Evolutionary conservation across 1,139 yeast genomes (phyloP).

Genomic region (Candida sojae): DNA sequence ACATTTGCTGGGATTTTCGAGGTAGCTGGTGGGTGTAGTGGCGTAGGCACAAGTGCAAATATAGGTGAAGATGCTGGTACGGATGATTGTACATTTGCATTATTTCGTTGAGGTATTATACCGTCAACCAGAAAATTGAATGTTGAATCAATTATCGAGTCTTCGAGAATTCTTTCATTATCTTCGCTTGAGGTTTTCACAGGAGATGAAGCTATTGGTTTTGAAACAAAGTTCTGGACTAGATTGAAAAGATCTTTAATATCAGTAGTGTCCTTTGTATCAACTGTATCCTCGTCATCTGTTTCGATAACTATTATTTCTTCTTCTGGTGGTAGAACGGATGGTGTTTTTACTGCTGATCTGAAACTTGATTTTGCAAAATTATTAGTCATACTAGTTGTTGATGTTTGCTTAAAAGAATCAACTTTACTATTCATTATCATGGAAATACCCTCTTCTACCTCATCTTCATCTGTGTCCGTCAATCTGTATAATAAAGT

Average conservation of each 20-base stretch:
- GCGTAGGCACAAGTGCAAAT: neutral
- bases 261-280: neutral
- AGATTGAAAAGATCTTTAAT: neutral
- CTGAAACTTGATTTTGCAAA: neutral
- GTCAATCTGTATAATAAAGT: neutral
- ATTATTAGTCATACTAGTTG: neutral
- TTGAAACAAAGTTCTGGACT: neutral
- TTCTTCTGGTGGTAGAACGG: neutral
- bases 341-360: neutral
- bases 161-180: neutral
- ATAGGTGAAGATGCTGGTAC: neutral
- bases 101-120: neutral
- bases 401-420: neutral
- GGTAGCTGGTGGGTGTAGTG: neutral
- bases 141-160: constrained; percentile 15
- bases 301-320: constrained; percentile 5
- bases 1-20: constrained; percentile 8
- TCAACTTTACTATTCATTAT: neutral
- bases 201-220: constrained; percentile 5
- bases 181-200: neutral
- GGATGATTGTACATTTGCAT: neutral
- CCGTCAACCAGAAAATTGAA: constrained; percentile 10
- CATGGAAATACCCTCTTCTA: too few relatives aligned
- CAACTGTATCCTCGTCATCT: constrained; percentile 2
- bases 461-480: neutral